phyloP scores from a whole-genome alignment of 495 filamentous ascomycete genomes.

The Chaetomidium leptoderma region DNA sequence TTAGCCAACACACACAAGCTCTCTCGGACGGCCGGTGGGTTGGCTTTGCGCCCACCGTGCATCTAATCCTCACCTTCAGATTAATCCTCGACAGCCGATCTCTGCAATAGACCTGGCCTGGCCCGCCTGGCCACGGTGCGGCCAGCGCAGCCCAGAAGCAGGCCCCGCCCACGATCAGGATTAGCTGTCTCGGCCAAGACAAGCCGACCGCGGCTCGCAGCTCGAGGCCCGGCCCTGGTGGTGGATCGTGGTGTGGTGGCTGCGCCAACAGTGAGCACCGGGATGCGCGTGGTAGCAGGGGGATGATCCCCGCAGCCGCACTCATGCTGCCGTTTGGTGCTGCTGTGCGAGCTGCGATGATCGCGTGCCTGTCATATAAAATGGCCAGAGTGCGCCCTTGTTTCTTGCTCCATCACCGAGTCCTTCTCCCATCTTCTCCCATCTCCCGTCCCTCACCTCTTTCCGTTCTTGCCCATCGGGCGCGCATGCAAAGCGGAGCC shows the following conservation, averaged over 20 bases:
- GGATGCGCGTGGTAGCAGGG: background rate
- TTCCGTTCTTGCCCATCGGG: background rate
- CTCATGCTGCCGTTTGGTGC: conserved; percentile 4
- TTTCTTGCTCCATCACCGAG: no score
- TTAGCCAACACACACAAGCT: no score
- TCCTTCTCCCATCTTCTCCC: background rate
- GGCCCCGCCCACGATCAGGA: conserved; percentile 2
- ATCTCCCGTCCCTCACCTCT: background rate
- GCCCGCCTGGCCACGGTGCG: background rate
- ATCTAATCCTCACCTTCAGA: background rate
- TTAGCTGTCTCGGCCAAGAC: conserved; percentile 6
- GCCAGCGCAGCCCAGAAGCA: no score
- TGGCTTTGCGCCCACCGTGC: no score
- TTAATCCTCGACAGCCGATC: background rate
- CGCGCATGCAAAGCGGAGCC: conserved; percentile 6
- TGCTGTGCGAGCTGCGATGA: conserved; percentile 14
- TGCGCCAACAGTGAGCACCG: background rate
- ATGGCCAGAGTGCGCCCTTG: background rate
- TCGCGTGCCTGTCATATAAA: conserved; percentile 13
- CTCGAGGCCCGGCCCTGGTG: background rate
- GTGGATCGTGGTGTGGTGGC: conserved; percentile 2
- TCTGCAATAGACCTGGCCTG: background rate
- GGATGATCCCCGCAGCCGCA: conserved; percentile 8
- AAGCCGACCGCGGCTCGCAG: background rate
- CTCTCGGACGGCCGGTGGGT: no score